A percentile compares a stretch with the other conserved stretches of the same genome.
These are phyloP conservation scores for Pecoramyces ruminantium DNA, from an alignment of 192 early-diverging fungal genomes.

Conservation along the genomic window DNA sequence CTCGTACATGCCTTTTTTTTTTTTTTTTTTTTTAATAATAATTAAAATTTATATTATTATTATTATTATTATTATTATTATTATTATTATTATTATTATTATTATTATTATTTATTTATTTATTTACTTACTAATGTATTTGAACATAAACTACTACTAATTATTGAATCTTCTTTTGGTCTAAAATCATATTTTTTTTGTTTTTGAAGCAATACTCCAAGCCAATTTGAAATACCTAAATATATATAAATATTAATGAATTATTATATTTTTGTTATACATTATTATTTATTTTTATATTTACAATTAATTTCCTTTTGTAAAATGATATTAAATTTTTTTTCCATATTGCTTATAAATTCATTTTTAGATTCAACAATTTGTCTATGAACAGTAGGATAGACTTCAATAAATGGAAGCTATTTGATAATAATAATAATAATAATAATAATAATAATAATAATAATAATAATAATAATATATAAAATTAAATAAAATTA, in stretches of 20 bases:
- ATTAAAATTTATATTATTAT: too few species aligned
- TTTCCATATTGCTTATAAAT: constrained; percentile 66
- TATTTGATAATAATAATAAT: constrained; percentile 12
- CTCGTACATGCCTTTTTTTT: constrained; percentile 73
- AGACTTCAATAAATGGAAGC: constrained; percentile 42
- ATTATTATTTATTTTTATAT: background rate
- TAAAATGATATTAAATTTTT: constrained; percentile 57
- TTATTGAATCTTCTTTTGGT: constrained; percentile 59
- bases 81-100: constrained; percentile 5
- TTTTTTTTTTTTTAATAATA: too few species aligned
- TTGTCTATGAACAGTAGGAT: constrained; percentile 69
- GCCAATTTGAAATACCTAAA: constrained; percentile 49
- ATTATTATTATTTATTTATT: background rate
- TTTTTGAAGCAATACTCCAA: constrained; percentile 43
- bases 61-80: too few species aligned
- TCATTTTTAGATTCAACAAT: constrained; percentile 74
- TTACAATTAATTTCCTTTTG: constrained; percentile 54
- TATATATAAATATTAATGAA: too few species aligned
- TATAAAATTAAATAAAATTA: too few species aligned
- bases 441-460: too few species aligned
- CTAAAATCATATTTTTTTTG: constrained; percentile 85
- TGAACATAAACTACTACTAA: background rate
- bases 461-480: too few species aligned
- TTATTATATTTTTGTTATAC: too few species aligned
- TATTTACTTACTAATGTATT: background rate